Conservation (phyloP, 2,329 filamentous ascomycete species). For the Sporothrix inflata region DNA sequence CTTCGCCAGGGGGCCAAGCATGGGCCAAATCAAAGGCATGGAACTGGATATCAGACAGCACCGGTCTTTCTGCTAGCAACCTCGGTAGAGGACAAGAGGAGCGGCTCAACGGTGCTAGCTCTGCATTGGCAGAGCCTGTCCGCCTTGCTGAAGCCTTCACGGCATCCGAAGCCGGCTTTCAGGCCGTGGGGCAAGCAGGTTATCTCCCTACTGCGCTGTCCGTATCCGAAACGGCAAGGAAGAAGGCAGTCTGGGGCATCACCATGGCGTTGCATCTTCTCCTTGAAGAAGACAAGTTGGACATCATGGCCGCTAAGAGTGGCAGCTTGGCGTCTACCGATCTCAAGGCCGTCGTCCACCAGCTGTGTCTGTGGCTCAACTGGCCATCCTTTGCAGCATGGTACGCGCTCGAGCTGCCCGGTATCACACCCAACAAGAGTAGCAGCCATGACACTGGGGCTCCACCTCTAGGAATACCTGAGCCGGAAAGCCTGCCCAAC, state of each 20-base stretch:
- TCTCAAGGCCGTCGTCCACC: slow-evolving; percentile 75
- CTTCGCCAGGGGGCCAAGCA: neutral
- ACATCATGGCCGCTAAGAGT: slow-evolving; percentile 57
- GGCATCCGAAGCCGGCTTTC: slow-evolving; percentile 59
- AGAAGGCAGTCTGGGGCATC: slow-evolving; percentile 66
- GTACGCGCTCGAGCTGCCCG: slow-evolving; percentile 58
- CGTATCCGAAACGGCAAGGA: slow-evolving; percentile 58
- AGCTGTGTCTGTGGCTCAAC: slow-evolving; percentile 79
- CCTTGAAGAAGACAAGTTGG: slow-evolving; percentile 87
- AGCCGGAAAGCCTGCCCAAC: slow-evolving; percentile 42
- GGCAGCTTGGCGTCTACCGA: slow-evolving; percentile 50
- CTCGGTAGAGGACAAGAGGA: neutral
- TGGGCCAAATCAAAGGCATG: slow-evolving; percentile 29
- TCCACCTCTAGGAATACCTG: slow-evolving; percentile 33
- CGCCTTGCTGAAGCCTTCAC: slow-evolving; percentile 68
- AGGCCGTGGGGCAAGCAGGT: slow-evolving; percentile 56
- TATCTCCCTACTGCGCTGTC: slow-evolving; percentile 66
- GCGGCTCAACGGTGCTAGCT: neutral
- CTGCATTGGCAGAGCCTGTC: slow-evolving; percentile 54
- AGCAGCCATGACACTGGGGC: slow-evolving; percentile 29
- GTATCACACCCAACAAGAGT: slow-evolving; percentile 45
- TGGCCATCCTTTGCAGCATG: slow-evolving; percentile 59
- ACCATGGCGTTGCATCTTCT: slow-evolving; percentile 81
- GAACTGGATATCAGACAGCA: slow-evolving; percentile 40
- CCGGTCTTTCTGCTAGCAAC: slow-evolving; percentile 15